Evolutionary conservation across 352 stramenopile genomes (phyloP).

Genomic region (Globisporangium cylindrosporum): DNA sequence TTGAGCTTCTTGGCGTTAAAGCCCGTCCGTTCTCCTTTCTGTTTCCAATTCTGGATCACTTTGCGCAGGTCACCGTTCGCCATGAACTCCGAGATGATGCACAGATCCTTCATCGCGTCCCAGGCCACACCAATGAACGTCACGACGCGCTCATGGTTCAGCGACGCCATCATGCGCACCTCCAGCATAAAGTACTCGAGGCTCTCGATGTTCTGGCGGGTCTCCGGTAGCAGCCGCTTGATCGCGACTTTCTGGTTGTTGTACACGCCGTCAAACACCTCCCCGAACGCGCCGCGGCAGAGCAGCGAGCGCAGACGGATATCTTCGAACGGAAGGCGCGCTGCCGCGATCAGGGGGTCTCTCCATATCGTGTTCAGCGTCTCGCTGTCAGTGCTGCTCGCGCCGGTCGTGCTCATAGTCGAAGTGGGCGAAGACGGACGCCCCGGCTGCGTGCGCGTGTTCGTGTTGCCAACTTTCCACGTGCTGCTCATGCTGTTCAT

Average conservation of each 20-base stretch:
- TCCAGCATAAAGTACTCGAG: conserved; percentile 57
- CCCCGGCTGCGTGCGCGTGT: conserved; percentile 23
- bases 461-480: conserved; percentile 28
- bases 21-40: conserved; percentile 9
- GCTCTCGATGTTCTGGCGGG: conserved; percentile 32
- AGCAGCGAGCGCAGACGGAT: conserved; percentile 31
- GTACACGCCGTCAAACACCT: conserved; percentile 44
- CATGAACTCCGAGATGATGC: conserved; percentile 38
- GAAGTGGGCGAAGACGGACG: conserved; percentile 23
- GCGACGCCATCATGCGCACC: conserved; percentile 36
- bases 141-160: conserved; percentile 43
- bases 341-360: conserved; percentile 43
- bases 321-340: conserved; percentile 45
- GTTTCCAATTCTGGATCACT: conserved; percentile 22
- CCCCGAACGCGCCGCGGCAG: conserved; percentile 45
- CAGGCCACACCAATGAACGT: conserved; percentile 40
- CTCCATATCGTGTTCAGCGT: conserved; percentile 36
- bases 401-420: conserved; percentile 19
- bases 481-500: conserved; percentile 26
- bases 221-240: conserved; percentile 45
- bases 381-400: conserved; percentile 24
- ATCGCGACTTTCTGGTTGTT: conserved; percentile 37
- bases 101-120: conserved; percentile 32
- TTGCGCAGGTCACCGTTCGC: conserved; percentile 31
- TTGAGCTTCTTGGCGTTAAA: conserved; percentile 33